These are phyloP conservation scores for Cytospora piceicola DNA, from an alignment of 2,329 filamentous ascomycete species.

Conservation along the genomic window DNA sequence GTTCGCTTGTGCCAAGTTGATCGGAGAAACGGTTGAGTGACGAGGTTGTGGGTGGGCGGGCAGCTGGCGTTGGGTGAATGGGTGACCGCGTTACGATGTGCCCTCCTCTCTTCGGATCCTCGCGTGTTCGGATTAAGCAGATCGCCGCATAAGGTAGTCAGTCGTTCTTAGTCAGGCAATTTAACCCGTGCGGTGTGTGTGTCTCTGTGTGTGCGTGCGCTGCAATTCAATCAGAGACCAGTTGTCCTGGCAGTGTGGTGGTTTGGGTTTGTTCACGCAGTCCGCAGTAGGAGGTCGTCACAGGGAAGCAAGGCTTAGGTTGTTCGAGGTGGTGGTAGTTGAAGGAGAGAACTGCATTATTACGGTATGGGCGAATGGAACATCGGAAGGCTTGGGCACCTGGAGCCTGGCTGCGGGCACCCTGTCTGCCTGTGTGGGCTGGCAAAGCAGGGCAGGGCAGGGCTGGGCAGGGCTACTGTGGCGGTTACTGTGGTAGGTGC, in stretches of 20 bases:
- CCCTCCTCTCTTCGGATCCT: background rate
- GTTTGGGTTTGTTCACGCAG: background rate
- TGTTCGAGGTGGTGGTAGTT: background rate
- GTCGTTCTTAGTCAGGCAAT: background rate
- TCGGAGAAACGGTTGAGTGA: background rate
- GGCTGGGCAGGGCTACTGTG: background rate
- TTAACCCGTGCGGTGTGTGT: background rate
- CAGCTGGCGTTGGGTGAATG: background rate
- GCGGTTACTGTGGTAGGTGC: constrained; percentile 3
- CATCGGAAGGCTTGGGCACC: background rate
- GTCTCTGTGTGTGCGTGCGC: too few species aligned
- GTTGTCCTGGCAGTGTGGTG: background rate
- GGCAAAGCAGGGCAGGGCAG: too few species aligned
- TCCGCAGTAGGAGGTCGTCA: background rate
- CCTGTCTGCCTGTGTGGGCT: too few species aligned
- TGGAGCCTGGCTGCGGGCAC: background rate
- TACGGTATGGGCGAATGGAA: background rate
- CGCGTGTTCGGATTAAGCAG: constrained; percentile 1
- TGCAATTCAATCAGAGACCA: background rate
- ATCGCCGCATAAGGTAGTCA: background rate
- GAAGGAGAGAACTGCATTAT: background rate
- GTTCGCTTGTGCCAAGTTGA: constrained; percentile 4
- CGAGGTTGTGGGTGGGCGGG: background rate
- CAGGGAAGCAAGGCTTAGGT: too few species aligned
- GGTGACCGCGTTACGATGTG: background rate